Conservation (phyloP, 2,329 filamentous ascomycete genomes). For the Scedosporium minutisporum region DNA sequence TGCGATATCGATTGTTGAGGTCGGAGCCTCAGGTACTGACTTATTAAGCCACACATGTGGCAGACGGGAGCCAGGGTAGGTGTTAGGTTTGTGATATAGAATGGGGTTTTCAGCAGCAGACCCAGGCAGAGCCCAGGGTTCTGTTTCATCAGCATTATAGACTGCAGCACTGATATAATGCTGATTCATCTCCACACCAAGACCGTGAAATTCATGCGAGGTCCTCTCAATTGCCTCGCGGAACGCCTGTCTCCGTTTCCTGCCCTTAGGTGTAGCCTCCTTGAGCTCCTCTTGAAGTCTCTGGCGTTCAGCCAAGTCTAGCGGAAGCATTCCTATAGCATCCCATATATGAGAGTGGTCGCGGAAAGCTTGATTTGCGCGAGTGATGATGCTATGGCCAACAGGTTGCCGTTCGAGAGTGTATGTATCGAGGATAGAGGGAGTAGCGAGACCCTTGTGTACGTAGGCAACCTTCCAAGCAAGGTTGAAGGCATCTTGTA, state of each 20-base stretch:
- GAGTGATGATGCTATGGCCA: constrained; percentile 34
- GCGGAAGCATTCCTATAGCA: constrained; percentile 31
- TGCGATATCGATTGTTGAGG: constrained; percentile 51
- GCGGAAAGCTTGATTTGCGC: constrained; percentile 47
- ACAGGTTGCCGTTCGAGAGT: constrained; percentile 38
- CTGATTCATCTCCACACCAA: constrained; percentile 53
- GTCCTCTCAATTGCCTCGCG: constrained; percentile 31
- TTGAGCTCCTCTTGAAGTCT: constrained; percentile 29
- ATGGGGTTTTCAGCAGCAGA: constrained; percentile 26
- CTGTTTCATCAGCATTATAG: constrained; percentile 31
- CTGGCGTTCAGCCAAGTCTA: constrained; percentile 27
- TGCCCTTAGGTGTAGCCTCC: constrained; percentile 25
- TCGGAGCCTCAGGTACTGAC: constrained; percentile 27
- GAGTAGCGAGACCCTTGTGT: constrained; percentile 17
- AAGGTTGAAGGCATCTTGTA: constrained; percentile 46
- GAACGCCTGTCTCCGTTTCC: constrained; percentile 26
- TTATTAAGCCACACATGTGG: constrained; percentile 56
- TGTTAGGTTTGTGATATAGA: constrained; percentile 33
- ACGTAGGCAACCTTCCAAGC: constrained; percentile 46
- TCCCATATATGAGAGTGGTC: constrained; percentile 38
- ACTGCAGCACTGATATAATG: constrained; percentile 36
- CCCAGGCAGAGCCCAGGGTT: constrained; percentile 10
- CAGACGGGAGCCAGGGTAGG: constrained; percentile 48
- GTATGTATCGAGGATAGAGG: constrained; percentile 31
- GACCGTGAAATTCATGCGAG: constrained; percentile 39